Conservation (phyloP, 164 flowering plant species). For the Chimonanthus praecox region DNA sequence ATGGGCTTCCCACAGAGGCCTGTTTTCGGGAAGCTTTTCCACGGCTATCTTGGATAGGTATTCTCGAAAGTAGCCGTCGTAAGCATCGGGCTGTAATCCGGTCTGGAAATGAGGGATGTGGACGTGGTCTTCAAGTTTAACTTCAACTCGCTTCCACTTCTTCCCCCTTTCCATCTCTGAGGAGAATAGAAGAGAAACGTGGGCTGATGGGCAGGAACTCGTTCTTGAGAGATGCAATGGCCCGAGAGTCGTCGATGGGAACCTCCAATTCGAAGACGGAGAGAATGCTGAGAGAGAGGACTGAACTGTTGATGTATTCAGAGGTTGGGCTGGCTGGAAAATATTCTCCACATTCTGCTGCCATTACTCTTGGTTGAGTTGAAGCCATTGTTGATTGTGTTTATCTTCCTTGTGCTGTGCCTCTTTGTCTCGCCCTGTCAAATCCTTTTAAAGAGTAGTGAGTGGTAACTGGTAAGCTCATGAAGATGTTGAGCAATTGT, state of each 20-base stretch:
- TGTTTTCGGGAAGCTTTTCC: constrained; percentile 30
- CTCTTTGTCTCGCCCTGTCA: not conserved
- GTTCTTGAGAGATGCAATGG: not conserved
- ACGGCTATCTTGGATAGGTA: constrained; percentile 35
- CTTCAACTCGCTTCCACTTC: constrained; percentile 52
- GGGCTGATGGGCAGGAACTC: constrained; percentile 9
- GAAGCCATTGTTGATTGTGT: not conserved
- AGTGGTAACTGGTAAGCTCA: not conserved
- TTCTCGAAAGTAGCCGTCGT: constrained; percentile 27
- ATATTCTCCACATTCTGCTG: not conserved
- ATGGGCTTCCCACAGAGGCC: constrained; percentile 62
- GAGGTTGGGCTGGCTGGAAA: constrained; percentile 8
- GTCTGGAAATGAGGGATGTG: constrained; percentile 29
- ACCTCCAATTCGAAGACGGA: constrained; percentile 5
- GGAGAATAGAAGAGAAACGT: constrained; percentile 13
- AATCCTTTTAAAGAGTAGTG: not conserved
- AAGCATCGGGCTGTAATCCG: constrained; percentile 24
- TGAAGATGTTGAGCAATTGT: too few relatives aligned
- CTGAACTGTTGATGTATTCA: constrained; percentile 2
- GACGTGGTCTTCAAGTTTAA: constrained; percentile 44
- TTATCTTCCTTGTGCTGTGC: not conserved
- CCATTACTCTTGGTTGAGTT: not conserved
- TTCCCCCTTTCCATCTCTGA: constrained; percentile 35
- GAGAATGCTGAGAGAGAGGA: constrained; percentile 10
- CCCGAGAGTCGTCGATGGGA: constrained; percentile 6